Percentiles rank a stretch among this genome's conserved stretches.
phyloP scores from a whole-genome alignment of 257 asterid species.

The Voacanga thouarsii region DNA sequence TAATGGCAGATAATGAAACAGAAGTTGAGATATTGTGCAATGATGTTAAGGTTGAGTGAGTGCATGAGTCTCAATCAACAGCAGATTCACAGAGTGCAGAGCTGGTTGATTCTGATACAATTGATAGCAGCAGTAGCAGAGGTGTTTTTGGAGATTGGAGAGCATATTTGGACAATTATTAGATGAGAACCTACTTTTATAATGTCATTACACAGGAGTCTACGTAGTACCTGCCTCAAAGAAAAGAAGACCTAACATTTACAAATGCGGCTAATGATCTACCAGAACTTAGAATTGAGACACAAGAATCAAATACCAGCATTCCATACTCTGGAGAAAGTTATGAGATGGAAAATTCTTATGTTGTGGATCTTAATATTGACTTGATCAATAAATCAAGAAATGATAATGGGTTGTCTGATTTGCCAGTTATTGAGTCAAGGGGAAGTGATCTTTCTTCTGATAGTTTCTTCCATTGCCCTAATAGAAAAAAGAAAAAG shows the following conservation, averaged over 20 bases:
- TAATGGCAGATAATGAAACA: constrained; percentile 26
- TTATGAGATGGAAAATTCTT: constrained; percentile 31
- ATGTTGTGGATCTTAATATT: constrained; percentile 24
- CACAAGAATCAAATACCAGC: too few species aligned
- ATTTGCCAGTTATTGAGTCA: constrained; percentile 27
- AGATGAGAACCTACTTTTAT: too few species aligned
- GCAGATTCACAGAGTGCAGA: constrained; percentile 22
- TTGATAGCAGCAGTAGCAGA: constrained; percentile 17
- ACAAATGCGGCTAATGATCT: constrained; percentile 23
- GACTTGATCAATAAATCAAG: constrained; percentile 21
- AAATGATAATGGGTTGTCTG: constrained; percentile 22
- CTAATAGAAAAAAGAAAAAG: constrained; percentile 40
- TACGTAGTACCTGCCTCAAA: constrained; percentile 82
- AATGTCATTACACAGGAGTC: constrained; percentile 58
- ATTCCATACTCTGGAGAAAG: constrained; percentile 20
- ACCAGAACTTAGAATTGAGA: constrained; percentile 16
- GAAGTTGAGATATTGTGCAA: constrained; percentile 20
- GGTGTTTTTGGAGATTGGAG: constrained; percentile 49
- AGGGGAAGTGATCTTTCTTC: constrained; percentile 19
- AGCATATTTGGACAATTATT: constrained; percentile 69
- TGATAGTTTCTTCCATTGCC: constrained; percentile 25
- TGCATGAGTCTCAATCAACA: constrained; percentile 22
- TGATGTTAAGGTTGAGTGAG: too few species aligned
- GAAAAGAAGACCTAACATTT: constrained; percentile 41
- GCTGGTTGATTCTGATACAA: constrained; percentile 15